Evolutionary conservation across 352 stramenopile genomes (phyloP), one percentile per base, ranked within the genome.

Genomic region (Globisporangium acanthophoron): DNA sequence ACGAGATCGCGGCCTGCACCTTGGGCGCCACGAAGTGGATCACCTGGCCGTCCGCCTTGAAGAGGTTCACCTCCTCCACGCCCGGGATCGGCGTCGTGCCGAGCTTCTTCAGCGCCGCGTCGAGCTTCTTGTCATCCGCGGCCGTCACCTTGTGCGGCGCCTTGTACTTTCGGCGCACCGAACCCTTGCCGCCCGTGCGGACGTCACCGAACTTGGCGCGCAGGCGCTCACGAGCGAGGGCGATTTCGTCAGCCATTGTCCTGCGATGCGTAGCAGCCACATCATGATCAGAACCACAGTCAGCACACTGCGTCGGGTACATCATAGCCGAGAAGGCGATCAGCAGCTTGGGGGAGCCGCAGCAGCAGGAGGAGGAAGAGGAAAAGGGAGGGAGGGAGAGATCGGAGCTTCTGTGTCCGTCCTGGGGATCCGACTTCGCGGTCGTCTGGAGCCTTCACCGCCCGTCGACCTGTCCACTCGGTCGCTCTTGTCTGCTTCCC

Each of bases 61-160:
- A 99, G 67, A 99, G 92, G 80, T 99, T 99, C 47, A 99, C 97
- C 74, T 99, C 97, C 74, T 99, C 96, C 57, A 99, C 98, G 60
- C 91, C 97, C 29, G 96, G 96, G 70, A 99, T 99, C 72, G 94
- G 97, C 45, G 95, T 99, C 61, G 98, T 92, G 52, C 94, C 94
- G 49, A 99, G 87, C 80, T 98, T 98, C 88, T 99, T 99, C 31
- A 99, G 78, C 46, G 95, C 96, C 29, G 87, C 92, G 58, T 84
- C 85, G 41, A 99, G 90, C 81, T 99, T 99, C 73, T 97, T 98
- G 80, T 99, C 97, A 70, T 98, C 96, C 70, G 93, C 87, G 16
- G 88, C 89, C 54, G 89, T 78, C 52, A 90, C 86, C 80, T 96
- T 97, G 80, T 97, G 84, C 24, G 88, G 88, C 43, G 93, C 88